Base-by-base conservation (phyloP, 148 eudicot species). In the Drosera capensis region DNA sequence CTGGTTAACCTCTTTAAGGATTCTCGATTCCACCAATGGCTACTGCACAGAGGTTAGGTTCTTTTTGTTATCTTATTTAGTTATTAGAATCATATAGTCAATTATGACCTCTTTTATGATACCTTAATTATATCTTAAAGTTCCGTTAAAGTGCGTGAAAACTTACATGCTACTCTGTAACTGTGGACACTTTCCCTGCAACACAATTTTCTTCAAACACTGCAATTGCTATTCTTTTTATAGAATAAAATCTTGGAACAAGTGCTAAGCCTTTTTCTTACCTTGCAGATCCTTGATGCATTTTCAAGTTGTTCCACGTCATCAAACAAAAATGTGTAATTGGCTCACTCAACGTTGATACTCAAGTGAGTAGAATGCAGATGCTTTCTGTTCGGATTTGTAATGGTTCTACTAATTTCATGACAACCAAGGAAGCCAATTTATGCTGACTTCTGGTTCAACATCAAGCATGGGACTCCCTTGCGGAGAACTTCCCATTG, bases 321-420 rank as follows among this genome's bases (percentile, higher is more conserved):
- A 29, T 46, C 83, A 55, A 92, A 77, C 64, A 92, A 92, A 73
- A 67, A 79, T 60, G 77, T 81, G 46, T 88, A 81, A 58, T 29
- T 92, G 63, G 71, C 99, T 42, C 85, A 85, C 59, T 77, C 99
- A 23, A 85, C 94, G 51, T 52, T 92, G 66, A 49, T 85, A 63
- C 95, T 92, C 67, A 92, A 92, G 99, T 92, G 70, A 81, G 95
- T 68, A n/a, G n/a, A n/a, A 20, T n/a, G n/a, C n/a, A n/a, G n/a
- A 11, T 34, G 38, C n/a, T 51, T 41, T 39, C 23, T 18, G 38
- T 50, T 43, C 53, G 7, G 2, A 41, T n/a, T 2, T 41, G 8
- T 17, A 41, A 16, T 29, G 24, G 13, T 38, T 9, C 18, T 1
- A 12, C 1, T 2, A 21, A 0, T 28, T 5, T 22, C 16, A 28